phyloP scores from a whole-genome alignment of 805 yeast genomes.

The Suhomyces kilbournensis region DNA sequence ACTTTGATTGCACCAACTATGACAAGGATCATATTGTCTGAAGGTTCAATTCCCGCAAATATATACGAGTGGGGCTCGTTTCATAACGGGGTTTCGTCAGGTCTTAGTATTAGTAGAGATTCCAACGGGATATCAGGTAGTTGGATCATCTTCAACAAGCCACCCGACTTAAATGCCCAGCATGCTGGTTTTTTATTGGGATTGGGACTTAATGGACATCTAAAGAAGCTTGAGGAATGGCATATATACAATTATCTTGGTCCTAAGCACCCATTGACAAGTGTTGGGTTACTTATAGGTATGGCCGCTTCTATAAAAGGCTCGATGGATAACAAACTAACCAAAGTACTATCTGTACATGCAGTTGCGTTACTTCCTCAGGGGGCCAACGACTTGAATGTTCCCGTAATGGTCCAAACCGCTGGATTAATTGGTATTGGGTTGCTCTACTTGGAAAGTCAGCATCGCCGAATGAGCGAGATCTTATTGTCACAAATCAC shows the following conservation, averaged over 20 bases:
- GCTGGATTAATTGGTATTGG: constrained; percentile 94
- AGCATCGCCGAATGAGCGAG: constrained; percentile 84
- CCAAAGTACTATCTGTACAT: constrained; percentile 90
- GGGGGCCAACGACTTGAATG: constrained; percentile 88
- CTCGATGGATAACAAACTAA: constrained; percentile 78
- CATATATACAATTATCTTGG: constrained; percentile 90
- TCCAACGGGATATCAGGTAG: constrained; percentile 76
- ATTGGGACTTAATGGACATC: constrained; percentile 86
- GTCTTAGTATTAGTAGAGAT: constrained; percentile 67
- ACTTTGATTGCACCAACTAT: constrained; percentile 63
- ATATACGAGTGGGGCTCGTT: constrained; percentile 79
- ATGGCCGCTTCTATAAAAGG: constrained; percentile 88
- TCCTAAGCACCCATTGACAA: constrained; percentile 79
- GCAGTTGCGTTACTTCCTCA: constrained; percentile 86
- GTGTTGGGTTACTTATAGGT: constrained; percentile 85
- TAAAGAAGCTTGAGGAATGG: constrained; percentile 87
- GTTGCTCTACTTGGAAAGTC: constrained; percentile 69
- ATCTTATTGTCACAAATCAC: constrained; percentile 68
- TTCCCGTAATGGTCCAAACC: constrained; percentile 77
- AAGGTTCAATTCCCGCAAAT: constrained; percentile 47
- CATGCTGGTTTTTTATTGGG: constrained; percentile 96
- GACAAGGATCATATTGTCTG: constrained; percentile 60
- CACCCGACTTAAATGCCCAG: constrained; percentile 64
- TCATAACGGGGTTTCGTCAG: constrained; percentile 89
- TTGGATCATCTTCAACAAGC: constrained; percentile 88